Base-by-base conservation (phyloP, 2,329 filamentous ascomycete species). In the Epichloe gansuensis region DNA sequence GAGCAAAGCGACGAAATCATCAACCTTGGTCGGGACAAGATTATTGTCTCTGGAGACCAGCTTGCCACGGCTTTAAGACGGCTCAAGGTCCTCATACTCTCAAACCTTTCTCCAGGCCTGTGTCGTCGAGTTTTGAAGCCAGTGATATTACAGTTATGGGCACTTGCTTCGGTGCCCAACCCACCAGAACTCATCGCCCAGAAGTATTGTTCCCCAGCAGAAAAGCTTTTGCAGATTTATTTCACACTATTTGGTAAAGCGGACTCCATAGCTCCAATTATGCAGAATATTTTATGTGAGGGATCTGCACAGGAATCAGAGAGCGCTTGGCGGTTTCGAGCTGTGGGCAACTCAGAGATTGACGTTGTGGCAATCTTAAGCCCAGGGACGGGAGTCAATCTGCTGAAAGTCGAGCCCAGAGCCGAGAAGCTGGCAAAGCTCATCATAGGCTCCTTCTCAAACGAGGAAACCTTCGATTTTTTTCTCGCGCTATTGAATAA, bases 101-200 rank as follows among this genome's bases (percentile, higher is more conserved):
- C 81, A 0, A 84, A 84, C 59, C 82, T 82, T 0, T 83, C 85
- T 51, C 79, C 82, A 0, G 81, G 81, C 0, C 66, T 87, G 9
- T 77, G 81, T 44, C 81, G 75, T 56, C 72, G 84, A 49, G 68
- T 88, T 0, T 64, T 87, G 2, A 68, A 71, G 3, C 78, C 78
- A 0, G 60, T 86, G 2, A 58, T 85, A 3, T 64, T 81, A 4
- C 76, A 82, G 1, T 66, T 88, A 0, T 88, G 84, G 84, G 70
- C 74, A 1, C 61, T 87, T 15, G 69, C 77, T 1, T 77, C 76
- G 5, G 80, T 79, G 73, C 59, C 66, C 1, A 63, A 63, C 7
- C 57, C 68, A 4, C 59, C 65, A 7, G 49, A 63, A 0, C 55
- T 60, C 2, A 60, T 66, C 5, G 66, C 70, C 17, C 64, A 70